Base-by-base conservation (phyloP, 495 filamentous ascomycete species). In the Penicillium bovifimosum region DNA sequence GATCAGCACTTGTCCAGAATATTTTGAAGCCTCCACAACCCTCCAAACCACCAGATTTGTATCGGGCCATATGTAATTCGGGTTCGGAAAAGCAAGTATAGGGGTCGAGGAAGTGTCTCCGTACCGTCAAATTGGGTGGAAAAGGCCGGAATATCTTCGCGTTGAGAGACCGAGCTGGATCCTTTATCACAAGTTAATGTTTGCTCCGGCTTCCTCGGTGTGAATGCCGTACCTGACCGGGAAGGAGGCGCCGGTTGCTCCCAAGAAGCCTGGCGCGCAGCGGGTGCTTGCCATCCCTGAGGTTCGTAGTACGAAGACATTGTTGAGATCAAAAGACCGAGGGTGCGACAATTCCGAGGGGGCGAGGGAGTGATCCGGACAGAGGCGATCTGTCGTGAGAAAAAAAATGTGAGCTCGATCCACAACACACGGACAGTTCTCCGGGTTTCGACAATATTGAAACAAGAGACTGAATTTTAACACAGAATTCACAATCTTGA, bases 221-320 rank as follows among this genome's bases (percentile, higher is more conserved):
- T 53, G 47, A 13, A 42, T 44, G 55, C 35, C 71, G 65, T 84
- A 89, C 91, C 89, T 67, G 91, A 95, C 58, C 88, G 86, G 47
- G 90, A 87, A 34, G 91, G 91, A 52, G 89, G 90, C 51, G 83
- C 84, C 41, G 86, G 90, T 63, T 92, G 87, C 47, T 95, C 89
- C 82, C 90, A 93, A 40, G 86, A 81, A 53, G 76, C 72, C 73
- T 83, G 80, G 58, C 85, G 81, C 41, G 79, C 80, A 38, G 76
- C 65, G 27, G 80, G 80, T 40, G 81, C 68, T 55, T 87, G 82
- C 89, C 88, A 93, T 66, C 85, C 80, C 65, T 87, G 83, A 58
- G 90, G 81, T 71, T 95, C 90, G 80, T 96, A 96, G 76, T 92
- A 96, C 26, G 65, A 67, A 63, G 89, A 86, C 88, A 93, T 93